Base-by-base conservation (phyloP, 2,329 filamentous ascomycete species). In the Neonectria magnoliae region DNA sequence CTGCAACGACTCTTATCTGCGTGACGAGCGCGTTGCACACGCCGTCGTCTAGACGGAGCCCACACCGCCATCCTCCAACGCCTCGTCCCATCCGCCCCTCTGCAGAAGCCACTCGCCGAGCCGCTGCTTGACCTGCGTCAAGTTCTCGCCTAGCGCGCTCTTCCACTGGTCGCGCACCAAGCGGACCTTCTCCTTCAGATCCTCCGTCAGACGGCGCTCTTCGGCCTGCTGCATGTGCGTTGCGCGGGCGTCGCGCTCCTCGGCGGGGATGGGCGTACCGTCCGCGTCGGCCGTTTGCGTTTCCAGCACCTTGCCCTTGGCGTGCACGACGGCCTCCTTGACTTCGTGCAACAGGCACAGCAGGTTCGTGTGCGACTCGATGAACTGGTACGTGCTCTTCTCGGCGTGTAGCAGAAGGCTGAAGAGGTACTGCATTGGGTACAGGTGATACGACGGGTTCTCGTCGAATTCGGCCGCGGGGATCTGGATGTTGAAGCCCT, bases 371-470 rank as follows among this genome's bases (percentile, higher is more conserved):
- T 98, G 95, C 7, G 90, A 92, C 82, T 98, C 96, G 74, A 98
- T 98, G 80, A 97, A 98, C 78, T 98, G 96, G 75, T 97, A 97
- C 9, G 93, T 95, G 72, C 91, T 94, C 81, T 96, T 97, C 77
- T 97, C 93, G 0, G 94, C 91, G 74, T 98, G 95, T 6, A 90
- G 87, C 9, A 99, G 84, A 25, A 98, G 82, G 51, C 90, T 91
- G 78, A 94, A 96, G 0, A 99, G 85, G 77, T 99, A 98, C 79
- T 98, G 93, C 76, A 98, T 80, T 11, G 96, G 96, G 75, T 93
- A 93, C 1, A 88, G 82, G 68, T 87, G 85, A 77, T 98, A 98
- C 18, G 85, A 85, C 1, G 94, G 93, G 73, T 95, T 98, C 81
- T 98, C 96, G 3, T 90, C 89, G 69, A 91, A 91, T 78, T 99